A percentile compares a stretch with the other conserved stretches of the same genome.
phyloP scores from a whole-genome alignment of 345 rosid species.

The Hibiscus mutabilis region DNA sequence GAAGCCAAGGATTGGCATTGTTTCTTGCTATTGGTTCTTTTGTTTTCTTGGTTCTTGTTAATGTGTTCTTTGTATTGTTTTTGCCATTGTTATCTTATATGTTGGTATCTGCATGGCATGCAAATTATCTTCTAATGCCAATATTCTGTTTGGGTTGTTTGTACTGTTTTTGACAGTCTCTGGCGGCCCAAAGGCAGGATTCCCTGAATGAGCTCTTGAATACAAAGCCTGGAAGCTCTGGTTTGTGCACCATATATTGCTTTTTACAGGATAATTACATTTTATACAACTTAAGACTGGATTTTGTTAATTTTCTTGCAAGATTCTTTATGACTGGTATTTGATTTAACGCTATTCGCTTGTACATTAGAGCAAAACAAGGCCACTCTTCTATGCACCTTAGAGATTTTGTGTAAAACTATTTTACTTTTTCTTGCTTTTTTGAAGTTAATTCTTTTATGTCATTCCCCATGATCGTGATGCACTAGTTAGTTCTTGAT shows the following conservation, averaged over 20 bases:
- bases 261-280: too few species aligned
- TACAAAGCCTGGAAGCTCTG: constrained; percentile 28
- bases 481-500: not conserved
- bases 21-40: too few species aligned
- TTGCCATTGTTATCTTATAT: too few species aligned
- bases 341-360: not conserved
- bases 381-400: too few species aligned
- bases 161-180: constrained; percentile 25
- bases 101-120: too few species aligned
- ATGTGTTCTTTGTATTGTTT: too few species aligned
- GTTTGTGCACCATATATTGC: constrained; percentile 10
- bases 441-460: too few species aligned
- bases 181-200: constrained; percentile 31
- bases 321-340: not conserved
- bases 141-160: not conserved
- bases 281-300: not conserved
- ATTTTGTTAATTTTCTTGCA: not conserved
- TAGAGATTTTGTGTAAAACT: too few species aligned
- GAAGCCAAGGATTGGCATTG: too few species aligned
- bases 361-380: too few species aligned
- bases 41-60: too few species aligned
- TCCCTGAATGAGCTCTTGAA: constrained; percentile 32
- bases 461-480: too few species aligned
- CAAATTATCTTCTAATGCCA: not conserved
- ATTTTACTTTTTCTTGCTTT: not conserved